Percentiles rank a stretch among this genome's conserved stretches.
Evolutionary conservation across 352 stramenopile species (phyloP).

Genomic region (Stramenopiles sp.): DNA sequence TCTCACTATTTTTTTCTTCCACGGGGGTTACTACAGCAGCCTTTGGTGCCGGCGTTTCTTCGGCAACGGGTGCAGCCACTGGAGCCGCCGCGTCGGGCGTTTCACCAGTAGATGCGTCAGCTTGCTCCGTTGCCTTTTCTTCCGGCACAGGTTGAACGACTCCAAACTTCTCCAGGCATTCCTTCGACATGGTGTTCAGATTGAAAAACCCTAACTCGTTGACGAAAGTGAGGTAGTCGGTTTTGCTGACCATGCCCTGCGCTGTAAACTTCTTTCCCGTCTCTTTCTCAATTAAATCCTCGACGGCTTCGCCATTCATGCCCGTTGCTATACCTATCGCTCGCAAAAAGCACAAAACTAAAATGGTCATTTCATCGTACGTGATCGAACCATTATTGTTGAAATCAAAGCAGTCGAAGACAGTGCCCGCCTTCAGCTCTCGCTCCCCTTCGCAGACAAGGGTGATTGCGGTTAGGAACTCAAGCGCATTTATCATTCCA

Average conservation of each 20-base stretch:
- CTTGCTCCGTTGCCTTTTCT: not conserved
- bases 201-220: not conserved
- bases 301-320: not conserved
- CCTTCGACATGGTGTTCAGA: not conserved
- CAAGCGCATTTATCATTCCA: not conserved
- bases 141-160: not conserved
- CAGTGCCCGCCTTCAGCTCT: not conserved
- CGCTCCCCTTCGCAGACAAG: not conserved
- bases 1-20: not conserved
- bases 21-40: not conserved
- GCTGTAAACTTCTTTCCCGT: not conserved
- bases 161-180: not conserved
- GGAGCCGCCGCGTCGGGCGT: not conserved
- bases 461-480: not conserved
- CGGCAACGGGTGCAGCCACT: not conserved
- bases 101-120: not conserved
- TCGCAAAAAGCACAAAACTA: not conserved
- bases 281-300: not conserved
- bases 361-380: not conserved
- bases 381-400: not conserved
- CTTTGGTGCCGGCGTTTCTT: not conserved
- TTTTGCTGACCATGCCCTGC: not conserved
- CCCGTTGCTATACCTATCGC: not conserved
- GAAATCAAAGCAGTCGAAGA: slow-evolving; percentile 3
- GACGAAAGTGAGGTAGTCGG: not conserved